These are phyloP conservation scores for Arthroderma sp. DNA, from an alignment of 2,329 filamentous ascomycete genomes.

Conservation along the genomic window DNA sequence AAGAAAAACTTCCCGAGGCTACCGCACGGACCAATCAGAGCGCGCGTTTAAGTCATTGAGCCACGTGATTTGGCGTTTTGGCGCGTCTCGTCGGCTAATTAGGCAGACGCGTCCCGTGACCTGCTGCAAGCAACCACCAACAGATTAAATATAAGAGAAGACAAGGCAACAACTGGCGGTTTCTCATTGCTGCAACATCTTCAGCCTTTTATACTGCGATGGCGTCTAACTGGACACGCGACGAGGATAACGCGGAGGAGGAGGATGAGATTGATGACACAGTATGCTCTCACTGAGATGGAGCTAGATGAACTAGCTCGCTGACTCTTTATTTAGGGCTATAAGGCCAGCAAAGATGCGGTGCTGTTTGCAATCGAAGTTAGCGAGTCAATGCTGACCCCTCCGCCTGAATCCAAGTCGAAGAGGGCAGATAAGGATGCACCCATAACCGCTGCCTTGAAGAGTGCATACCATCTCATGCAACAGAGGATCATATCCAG, in stretches of 20 bases:
- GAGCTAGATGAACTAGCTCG: neutral
- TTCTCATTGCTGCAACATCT: neutral
- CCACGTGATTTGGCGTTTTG: conserved; percentile 8
- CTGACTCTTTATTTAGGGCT: conserved; percentile 46
- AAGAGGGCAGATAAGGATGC: conserved; percentile 72
- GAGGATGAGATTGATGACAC: conserved; percentile 38
- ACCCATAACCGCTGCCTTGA: conserved; percentile 69
- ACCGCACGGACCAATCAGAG: neutral
- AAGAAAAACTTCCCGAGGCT: neutral
- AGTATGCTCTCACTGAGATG: conserved; percentile 18
- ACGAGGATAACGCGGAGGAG: conserved; percentile 28
- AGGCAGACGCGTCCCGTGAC: conserved; percentile 3
- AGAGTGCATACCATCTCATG: conserved; percentile 91
- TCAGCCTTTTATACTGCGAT: neutral
- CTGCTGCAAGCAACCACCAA: no score
- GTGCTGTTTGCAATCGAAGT: conserved; percentile 92
- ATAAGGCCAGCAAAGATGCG: conserved; percentile 91
- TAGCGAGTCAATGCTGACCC: conserved; percentile 70
- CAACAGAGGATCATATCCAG: conserved; percentile 97
- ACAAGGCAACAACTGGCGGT: neutral
- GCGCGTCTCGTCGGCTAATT: conserved; percentile 6
- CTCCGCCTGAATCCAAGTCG: conserved; percentile 50
- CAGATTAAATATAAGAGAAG: neutral
- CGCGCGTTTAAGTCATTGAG: neutral
- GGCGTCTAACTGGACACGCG: conserved; percentile 19